Evolutionary conservation across 441 rosid species (phyloP).

Genomic region (Corymbia calophylla): DNA sequence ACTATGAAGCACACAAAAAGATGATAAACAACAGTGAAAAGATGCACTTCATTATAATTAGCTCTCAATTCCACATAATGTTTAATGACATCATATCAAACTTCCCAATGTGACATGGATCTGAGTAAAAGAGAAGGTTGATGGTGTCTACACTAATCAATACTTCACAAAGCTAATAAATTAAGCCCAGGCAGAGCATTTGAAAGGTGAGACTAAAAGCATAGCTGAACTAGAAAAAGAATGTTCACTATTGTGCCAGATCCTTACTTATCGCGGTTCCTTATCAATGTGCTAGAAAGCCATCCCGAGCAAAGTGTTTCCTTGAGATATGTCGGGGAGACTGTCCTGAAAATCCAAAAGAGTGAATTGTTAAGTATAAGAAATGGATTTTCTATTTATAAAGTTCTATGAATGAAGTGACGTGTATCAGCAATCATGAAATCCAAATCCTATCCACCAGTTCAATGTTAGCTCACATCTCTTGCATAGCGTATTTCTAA

Average conservation of each 20-base stretch:
- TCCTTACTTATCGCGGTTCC: constrained; percentile 39
- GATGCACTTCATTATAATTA: neutral
- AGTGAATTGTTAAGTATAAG: neutral
- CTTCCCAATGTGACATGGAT: neutral
- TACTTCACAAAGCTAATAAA: neutral
- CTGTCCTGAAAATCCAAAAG: constrained; percentile 32
- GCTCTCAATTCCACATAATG: neutral
- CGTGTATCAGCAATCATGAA: neutral
- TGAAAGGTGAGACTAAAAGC: neutral
- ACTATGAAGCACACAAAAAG: neutral
- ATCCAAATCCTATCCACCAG: neutral
- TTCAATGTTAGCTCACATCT: neutral
- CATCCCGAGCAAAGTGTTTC: constrained; percentile 59
- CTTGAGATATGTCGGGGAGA: constrained; percentile 52
- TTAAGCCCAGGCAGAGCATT: neutral
- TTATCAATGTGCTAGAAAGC: constrained; percentile 45
- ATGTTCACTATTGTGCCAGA: neutral
- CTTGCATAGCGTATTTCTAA: neutral
- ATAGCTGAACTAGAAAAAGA: neutral
- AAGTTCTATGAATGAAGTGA: neutral
- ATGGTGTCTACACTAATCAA: neutral
- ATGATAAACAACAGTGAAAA: neutral
- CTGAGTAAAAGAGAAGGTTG: neutral
- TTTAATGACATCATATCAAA: neutral
- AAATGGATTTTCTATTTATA: neutral